phyloP scores from a whole-genome alignment of 345 rosid species.

The Isatis tinctoria region DNA sequence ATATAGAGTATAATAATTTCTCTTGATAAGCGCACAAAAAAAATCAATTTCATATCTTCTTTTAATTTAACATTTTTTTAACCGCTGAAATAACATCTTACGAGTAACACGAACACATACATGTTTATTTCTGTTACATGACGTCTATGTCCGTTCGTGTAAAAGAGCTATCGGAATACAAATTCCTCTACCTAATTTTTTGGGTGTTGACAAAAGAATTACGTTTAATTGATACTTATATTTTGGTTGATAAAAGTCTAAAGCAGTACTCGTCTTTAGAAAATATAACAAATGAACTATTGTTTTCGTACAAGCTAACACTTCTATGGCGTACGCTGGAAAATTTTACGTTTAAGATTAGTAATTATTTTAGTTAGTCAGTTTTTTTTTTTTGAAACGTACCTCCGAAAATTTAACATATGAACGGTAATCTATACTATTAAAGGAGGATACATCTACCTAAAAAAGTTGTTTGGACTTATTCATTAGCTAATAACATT shows the following conservation, averaged over 20 bases:
- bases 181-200: background rate
- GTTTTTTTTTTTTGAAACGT: background rate
- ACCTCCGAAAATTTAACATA: background rate
- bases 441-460: too few species aligned
- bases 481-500: too few species aligned
- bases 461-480: too few species aligned
- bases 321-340: background rate
- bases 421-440: too few species aligned
- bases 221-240: background rate
- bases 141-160: background rate
- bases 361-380: background rate
- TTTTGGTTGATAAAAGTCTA: background rate
- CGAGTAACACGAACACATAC: background rate
- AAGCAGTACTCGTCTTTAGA: background rate
- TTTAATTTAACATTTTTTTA: background rate
- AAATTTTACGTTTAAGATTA: background rate
- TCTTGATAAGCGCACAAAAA: slow-evolving; percentile 17
- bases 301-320: background rate
- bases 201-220: background rate
- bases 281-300: background rate
- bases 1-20: background rate
- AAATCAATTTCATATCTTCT: background rate
- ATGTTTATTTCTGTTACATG: background rate
- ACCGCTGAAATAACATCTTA: background rate
- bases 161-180: background rate